A percentile compares a stretch with the other conserved stretches of the same genome.
Conservation (phyloP, 495 filamentous ascomycete genomes). For the Neurospora sp. region DNA sequence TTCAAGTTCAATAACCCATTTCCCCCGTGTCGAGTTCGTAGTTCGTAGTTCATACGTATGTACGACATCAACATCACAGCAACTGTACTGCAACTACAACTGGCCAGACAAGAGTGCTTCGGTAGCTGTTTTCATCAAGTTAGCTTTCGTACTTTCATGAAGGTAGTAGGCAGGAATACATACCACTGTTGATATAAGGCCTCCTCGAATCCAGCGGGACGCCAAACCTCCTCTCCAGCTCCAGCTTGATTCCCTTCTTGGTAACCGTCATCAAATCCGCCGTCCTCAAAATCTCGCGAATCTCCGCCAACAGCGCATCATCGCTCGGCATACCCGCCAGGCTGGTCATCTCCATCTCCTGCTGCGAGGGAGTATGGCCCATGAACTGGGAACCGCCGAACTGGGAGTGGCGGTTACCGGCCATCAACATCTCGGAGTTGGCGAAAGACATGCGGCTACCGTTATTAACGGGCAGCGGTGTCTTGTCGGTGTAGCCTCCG, state of each 20-base stretch:
- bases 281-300: constrained; percentile 79
- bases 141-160: too few species aligned
- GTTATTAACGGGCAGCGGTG: constrained; percentile 24
- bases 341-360: constrained; percentile 62
- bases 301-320: constrained; percentile 85
- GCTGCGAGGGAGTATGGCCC: constrained; percentile 35
- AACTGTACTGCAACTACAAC: constrained; percentile 16
- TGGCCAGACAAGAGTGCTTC: constrained; percentile 40
- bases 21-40: not conserved
- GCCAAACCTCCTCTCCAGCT: constrained; percentile 82
- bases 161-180: constrained; percentile 28
- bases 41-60: not conserved
- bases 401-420: constrained; percentile 31
- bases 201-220: constrained; percentile 69
- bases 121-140: constrained; percentile 25
- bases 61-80: not conserved
- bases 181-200: constrained; percentile 90
- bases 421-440: constrained; percentile 52
- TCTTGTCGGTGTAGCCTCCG: constrained; percentile 11
- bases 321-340: constrained; percentile 65
- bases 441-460: constrained; percentile 64
- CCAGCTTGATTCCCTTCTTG: constrained; percentile 94
- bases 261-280: constrained; percentile 96
- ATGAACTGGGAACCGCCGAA: constrained; percentile 39
- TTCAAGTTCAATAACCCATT: not conserved